A percentile compares a stretch with the other conserved stretches of the same genome.
phyloP scores from a whole-genome alignment of 1,284 basidiomycete genomes.

The Tylopilus sp. region DNA sequence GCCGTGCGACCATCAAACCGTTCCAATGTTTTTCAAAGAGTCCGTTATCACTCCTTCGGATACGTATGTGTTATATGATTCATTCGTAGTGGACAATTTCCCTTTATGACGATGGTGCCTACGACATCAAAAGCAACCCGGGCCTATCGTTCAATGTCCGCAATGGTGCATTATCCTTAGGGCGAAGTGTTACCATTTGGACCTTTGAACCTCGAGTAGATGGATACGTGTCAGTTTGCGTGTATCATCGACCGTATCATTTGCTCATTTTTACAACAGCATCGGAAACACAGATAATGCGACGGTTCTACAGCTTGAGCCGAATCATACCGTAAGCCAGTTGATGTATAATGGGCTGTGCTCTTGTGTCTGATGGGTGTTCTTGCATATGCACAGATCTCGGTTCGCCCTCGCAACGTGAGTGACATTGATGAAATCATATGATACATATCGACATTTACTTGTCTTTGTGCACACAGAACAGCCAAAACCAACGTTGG shows the following conservation, averaged over 20 bases:
- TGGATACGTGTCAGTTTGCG: not conserved
- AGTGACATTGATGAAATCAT: not conserved
- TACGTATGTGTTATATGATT: too few relatives aligned
- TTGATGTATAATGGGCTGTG: too few relatives aligned
- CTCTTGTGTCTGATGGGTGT: too few relatives aligned
- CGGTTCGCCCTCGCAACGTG: not conserved
- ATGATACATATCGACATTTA: not conserved
- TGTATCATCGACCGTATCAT: not conserved
- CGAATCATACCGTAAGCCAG: not conserved
- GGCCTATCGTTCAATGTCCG: too few relatives aligned
- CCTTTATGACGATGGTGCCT: not conserved
- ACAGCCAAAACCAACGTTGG: not conserved
- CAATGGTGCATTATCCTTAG: too few relatives aligned
- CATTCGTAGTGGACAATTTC: not conserved
- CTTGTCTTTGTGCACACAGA: not conserved
- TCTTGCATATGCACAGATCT: too few relatives aligned
- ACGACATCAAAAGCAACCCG: not conserved
- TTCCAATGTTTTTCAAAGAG: not conserved
- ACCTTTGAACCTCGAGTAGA: not conserved
- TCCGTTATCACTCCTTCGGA: not conserved
- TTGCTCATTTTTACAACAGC: not conserved
- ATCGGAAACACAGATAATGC: not conserved
- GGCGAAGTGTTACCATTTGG: not conserved
- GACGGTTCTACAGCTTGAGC: not conserved
- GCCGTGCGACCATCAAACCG: not conserved